Conservation (phyloP, 2,329 filamentous ascomycete species). For the Aaosphaeria pasadenensis region DNA sequence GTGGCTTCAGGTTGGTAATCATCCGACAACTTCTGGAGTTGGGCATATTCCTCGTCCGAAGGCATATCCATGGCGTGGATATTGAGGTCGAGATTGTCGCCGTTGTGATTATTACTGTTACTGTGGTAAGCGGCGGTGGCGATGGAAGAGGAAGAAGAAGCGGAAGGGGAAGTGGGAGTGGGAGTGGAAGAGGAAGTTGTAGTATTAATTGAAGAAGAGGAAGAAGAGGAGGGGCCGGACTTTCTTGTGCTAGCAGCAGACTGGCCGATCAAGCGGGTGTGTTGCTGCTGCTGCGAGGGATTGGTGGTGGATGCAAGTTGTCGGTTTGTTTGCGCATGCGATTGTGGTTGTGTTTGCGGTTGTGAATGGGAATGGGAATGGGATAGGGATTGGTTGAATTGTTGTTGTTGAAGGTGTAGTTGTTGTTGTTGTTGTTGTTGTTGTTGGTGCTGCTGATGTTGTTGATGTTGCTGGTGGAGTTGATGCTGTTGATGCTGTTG, state of each 20-base stretch:
- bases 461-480: neutral
- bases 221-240: no score
- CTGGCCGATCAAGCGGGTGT: no score
- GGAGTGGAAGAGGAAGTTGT: slow-evolving; percentile 6
- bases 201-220: neutral
- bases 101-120: slow-evolving; percentile 30
- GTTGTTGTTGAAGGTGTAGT: neutral
- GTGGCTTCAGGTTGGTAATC: slow-evolving; percentile 57
- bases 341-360: slow-evolving; percentile 20
- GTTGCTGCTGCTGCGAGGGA: no score
- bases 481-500: neutral
- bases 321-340: slow-evolving; percentile 22
- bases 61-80: slow-evolving; percentile 36
- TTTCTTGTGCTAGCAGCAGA: no score
- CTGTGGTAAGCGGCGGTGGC: slow-evolving; percentile 30
- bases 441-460: neutral
- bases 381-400: slow-evolving; percentile 5
- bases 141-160: slow-evolving; percentile 22
- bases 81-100: slow-evolving; percentile 23
- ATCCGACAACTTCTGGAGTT: slow-evolving; percentile 61
- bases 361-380: slow-evolving; percentile 16
- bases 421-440: neutral
- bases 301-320: no score
- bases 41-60: slow-evolving; percentile 56
- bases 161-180: slow-evolving; percentile 30